phyloP scores from a whole-genome alignment of 192 early-diverging fungal genomes.

The Powellomyces hirtus region DNA sequence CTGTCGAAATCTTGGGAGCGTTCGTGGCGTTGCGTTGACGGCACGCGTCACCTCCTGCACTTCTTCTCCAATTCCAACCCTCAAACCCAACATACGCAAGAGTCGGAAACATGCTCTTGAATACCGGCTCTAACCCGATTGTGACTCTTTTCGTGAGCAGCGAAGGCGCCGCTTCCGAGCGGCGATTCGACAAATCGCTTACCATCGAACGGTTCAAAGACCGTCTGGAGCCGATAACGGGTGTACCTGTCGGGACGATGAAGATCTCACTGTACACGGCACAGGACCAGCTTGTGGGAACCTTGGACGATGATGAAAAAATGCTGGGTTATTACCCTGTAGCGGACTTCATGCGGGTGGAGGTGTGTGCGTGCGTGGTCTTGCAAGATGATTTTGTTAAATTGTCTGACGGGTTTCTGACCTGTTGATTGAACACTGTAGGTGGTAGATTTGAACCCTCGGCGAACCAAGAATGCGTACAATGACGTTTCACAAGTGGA shows the following conservation, averaged over 20 bases:
- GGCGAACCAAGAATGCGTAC: conserved; percentile 64
- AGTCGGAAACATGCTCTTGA: conserved; percentile 19
- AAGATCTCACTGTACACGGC: conserved; percentile 59
- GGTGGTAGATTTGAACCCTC: conserved; percentile 71
- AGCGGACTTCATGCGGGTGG: conserved; percentile 76
- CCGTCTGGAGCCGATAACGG: conserved; percentile 89
- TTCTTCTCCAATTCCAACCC: background rate
- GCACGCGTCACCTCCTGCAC: background rate
- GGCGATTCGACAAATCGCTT: conserved; percentile 76
- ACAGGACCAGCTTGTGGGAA: conserved; percentile 47
- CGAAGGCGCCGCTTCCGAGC: conserved; percentile 78
- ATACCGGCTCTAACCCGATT: conserved; percentile 46
- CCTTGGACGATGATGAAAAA: conserved; percentile 44
- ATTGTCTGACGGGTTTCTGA: background rate
- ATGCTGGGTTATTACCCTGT: conserved; percentile 89
- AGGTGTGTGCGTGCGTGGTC: no score
- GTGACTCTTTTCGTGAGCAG: conserved; percentile 88
- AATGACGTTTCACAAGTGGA: conserved; percentile 87
- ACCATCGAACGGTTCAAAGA: conserved; percentile 70
- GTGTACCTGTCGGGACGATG: conserved; percentile 72
- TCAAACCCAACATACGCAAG: no score
- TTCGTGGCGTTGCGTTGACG: no score
- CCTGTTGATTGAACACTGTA: no score
- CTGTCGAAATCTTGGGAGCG: no score
- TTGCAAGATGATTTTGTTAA: no score